Percentiles rank a stretch among this genome's conserved stretches.
phyloP scores from a whole-genome alignment of 139 green algal genomes.

The Tetratostichococcus sp. region DNA sequence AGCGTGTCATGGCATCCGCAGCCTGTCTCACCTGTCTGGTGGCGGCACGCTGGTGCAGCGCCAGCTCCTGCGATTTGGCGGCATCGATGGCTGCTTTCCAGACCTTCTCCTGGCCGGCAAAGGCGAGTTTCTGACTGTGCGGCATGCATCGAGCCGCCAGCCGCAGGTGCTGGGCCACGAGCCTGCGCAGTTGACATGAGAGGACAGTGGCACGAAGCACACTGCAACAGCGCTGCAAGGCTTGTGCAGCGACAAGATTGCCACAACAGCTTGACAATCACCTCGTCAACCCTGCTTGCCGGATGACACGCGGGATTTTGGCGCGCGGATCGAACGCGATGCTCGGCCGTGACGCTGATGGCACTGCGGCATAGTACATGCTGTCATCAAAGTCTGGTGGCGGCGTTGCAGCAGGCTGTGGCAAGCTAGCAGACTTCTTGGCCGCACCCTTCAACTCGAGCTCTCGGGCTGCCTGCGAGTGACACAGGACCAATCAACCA shows the following conservation, averaged over 20 bases:
- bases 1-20: too few relatives aligned
- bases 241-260: too few relatives aligned
- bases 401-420: neutral
- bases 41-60: neutral
- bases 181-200: neutral
- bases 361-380: neutral
- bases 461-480: neutral
- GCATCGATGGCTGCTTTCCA: neutral
- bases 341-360: neutral
- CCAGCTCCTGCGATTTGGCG: neutral
- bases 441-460: neutral
- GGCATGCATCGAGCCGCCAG: neutral
- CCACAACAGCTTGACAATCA: too few relatives aligned
- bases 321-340: neutral
- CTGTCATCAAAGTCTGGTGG: neutral
- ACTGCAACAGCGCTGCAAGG: too few relatives aligned
- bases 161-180: neutral
- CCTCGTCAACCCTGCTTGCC: neutral
- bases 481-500: too few relatives aligned
- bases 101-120: neutral
- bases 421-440: neutral
- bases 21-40: neutral
- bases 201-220: too few relatives aligned
- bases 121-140: neutral
- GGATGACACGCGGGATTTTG: neutral